Percentiles rank a stretch among this genome's conserved stretches.
Conservation (phyloP, 1,139 yeast species). For the Lodderomyces orthopsilosis region DNA sequence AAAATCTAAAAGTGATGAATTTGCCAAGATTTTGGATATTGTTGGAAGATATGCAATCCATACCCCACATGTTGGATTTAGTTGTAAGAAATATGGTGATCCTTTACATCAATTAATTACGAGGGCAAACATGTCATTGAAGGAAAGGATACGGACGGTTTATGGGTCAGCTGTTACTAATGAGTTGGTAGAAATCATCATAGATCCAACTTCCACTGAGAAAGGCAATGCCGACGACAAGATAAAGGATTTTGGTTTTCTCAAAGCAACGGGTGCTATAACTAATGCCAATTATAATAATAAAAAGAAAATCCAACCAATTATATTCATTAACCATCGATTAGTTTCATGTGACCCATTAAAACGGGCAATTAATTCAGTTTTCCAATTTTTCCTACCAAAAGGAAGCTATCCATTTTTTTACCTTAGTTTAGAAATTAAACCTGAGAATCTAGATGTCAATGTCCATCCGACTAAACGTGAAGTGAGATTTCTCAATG, state of each 20-base stretch:
- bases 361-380: constrained; percentile 61
- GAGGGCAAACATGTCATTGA: constrained; percentile 42
- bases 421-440: constrained; percentile 64
- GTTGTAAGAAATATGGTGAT: constrained; percentile 77
- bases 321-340: constrained; percentile 82
- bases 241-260: constrained; percentile 38
- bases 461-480: constrained; percentile 95
- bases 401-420: constrained; percentile 79
- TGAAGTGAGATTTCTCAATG: constrained; percentile 83
- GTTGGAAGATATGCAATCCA: constrained; percentile 84
- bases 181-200: constrained; percentile 50
- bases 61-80: constrained; percentile 64
- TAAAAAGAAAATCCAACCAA: constrained; percentile 64
- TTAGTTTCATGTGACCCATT: constrained; percentile 81
- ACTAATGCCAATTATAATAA: constrained; percentile 72
- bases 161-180: constrained; percentile 71
- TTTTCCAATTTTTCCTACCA: constrained; percentile 69
- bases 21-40: constrained; percentile 72
- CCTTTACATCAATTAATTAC: constrained; percentile 56
- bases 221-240: constrained; percentile 13
- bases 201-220: constrained; percentile 18
- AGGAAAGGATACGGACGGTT: constrained; percentile 70
- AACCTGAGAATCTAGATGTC: constrained; percentile 77
- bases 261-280: constrained; percentile 54
- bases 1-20: constrained; percentile 70